Percentiles rank a stretch among this genome's conserved stretches.
Conservation (phyloP, 2,329 filamentous ascomycete genomes). For the Clonostachys chloroleuca region DNA sequence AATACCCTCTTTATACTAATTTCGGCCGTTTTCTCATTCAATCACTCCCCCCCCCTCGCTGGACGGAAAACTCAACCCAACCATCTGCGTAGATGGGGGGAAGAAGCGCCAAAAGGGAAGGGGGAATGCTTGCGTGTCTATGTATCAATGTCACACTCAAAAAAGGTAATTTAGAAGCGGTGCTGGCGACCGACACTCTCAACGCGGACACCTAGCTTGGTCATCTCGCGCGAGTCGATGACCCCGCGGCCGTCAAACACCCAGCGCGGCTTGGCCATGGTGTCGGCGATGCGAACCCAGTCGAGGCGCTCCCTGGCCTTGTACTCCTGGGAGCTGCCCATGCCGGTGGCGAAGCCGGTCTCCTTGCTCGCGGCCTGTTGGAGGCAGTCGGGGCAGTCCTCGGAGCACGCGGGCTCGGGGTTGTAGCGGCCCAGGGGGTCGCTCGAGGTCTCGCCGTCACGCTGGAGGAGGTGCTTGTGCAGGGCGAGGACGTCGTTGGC, state of each 20-base stretch:
- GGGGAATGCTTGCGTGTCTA: not conserved
- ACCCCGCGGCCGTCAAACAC: slow-evolving; percentile 54
- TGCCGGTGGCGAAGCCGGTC: slow-evolving; percentile 32
- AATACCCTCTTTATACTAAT: too few species aligned
- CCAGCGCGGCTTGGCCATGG: slow-evolving; percentile 49
- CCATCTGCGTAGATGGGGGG: too few species aligned
- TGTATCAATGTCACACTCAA: not conserved
- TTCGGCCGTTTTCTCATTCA: too few species aligned
- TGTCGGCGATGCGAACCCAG: slow-evolving; percentile 43
- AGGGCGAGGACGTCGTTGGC: slow-evolving; percentile 42
- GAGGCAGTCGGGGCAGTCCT: slow-evolving; percentile 45
- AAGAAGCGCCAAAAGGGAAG: not conserved
- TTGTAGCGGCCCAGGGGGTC: slow-evolving; percentile 43
- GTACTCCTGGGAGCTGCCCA: slow-evolving; percentile 37
- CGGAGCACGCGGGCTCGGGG: slow-evolving; percentile 36
- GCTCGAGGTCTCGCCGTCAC: slow-evolving; percentile 14
- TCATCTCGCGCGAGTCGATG: slow-evolving; percentile 41
- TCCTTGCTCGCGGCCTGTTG: slow-evolving; percentile 30
- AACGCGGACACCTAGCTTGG: slow-evolving; percentile 44
- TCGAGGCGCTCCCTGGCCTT: slow-evolving; percentile 42
- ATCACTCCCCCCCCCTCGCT: too few species aligned
- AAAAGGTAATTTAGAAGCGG: slow-evolving; percentile 21
- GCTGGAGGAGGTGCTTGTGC: slow-evolving; percentile 39
- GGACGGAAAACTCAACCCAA: too few species aligned
- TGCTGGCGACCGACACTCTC: slow-evolving; percentile 47